Evolutionary conservation across 2,329 filamentous ascomycete genomes (phyloP), one percentile per base, ranked within the genome.

Genomic region (Phaeosphaeria sp.): DNA sequence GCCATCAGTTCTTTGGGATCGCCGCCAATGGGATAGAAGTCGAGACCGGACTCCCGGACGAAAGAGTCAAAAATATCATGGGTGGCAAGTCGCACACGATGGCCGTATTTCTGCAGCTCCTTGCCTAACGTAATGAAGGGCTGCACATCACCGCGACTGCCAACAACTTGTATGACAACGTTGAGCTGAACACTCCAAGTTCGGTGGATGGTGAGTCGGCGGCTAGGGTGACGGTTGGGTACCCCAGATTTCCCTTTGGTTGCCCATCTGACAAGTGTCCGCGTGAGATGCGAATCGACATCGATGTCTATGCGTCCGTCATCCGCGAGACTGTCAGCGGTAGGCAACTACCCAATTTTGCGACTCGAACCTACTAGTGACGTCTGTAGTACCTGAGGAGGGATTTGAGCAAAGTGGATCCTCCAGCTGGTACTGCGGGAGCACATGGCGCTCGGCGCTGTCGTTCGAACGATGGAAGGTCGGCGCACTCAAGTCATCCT

Each of bases 51-150:
- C 65, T 55, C 46, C 20, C 22, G 52, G 18, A 60, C 70, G 20
- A 62, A 58, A 53, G 49, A 46, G 22, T 58, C 53, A 56, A 71
- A 67, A 7, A 54, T 43, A 21, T 53, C 52, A 20, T 73, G 71
- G 18, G 71, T 72, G 20, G 69, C 68, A 30, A 73, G 27, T 23
- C 71, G 65, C n/a, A 73, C 64, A 18, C 71, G 63, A 59, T 73
- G 71, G 1, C 69, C 68, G 41, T 72, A 67, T 13, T 55, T 54
- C 25, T 79, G 72, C 0, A 87, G 68, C 13, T 81, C 79, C 39
- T 78, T 80, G 0, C 83, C 86, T 1, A 88, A 75, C 0, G 85
- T 83, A 50, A 88, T 76, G 54, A 88, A 88, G 0, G 85, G 85
- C 56, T 88, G 85, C 0, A 86, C 82, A 66, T 86, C 84, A 10